Percentiles rank a stretch among this genome's conserved stretches.
Evolutionary conservation across 331 rosid genomes (phyloP).

Genomic region (Prunus yedoensis): DNA sequence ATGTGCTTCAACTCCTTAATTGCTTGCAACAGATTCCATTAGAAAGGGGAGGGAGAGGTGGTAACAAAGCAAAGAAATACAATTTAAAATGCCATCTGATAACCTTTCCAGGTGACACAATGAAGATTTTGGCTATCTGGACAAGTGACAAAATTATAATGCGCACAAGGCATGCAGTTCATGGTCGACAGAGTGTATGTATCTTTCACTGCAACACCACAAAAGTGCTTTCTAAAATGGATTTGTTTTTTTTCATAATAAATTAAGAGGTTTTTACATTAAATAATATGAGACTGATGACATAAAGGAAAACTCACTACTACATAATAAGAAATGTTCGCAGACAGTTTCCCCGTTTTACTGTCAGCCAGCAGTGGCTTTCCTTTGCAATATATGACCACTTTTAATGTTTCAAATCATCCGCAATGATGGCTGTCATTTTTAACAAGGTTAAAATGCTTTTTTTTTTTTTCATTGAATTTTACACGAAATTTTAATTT

Average conservation of each 20-base stretch:
- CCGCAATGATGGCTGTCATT: neutral
- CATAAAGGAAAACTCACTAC: neutral
- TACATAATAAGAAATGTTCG: no score
- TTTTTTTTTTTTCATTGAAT: accelerated
- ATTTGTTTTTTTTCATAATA: neutral
- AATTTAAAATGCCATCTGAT: neutral
- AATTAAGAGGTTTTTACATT: neutral
- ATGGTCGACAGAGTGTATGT: neutral
- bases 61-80: neutral
- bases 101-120: neutral
- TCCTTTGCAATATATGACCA: neutral
- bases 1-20: neutral
- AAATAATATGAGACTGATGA: neutral
- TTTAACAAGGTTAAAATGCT: neutral
- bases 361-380: neutral
- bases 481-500: no score
- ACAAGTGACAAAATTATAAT: neutral
- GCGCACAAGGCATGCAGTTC: neutral
- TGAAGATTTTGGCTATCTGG: neutral
- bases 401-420: neutral
- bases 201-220: neutral
- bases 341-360: constrained; percentile 6
- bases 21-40: neutral
- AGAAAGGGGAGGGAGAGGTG: neutral
- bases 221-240: no score